Percentiles rank a stretch among this genome's conserved stretches.
These are phyloP conservation scores for Hylodesmum podocarpum DNA, from an alignment of 306 rosid genomes.

Conservation along the genomic window DNA sequence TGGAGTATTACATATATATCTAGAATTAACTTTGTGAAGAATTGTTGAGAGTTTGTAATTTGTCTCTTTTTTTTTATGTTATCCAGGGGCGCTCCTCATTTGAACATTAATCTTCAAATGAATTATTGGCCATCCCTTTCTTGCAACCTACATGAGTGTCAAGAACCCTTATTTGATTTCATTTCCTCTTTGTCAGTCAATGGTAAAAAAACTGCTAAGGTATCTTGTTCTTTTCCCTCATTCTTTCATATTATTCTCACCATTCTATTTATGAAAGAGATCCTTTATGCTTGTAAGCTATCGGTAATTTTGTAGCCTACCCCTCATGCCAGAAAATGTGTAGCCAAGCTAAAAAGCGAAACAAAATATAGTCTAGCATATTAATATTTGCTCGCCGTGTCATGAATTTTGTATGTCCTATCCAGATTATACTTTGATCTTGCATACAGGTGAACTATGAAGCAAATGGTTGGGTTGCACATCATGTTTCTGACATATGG, in stretches of 20 bases:
- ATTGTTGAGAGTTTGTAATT: constrained; percentile 30
- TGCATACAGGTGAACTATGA: constrained; percentile 81
- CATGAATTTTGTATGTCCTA: constrained; percentile 15
- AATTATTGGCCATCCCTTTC: constrained; percentile 97
- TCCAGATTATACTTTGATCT: constrained; percentile 15
- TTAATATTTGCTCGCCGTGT: not conserved
- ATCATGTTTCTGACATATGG: constrained; percentile 94
- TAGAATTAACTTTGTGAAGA: constrained; percentile 15
- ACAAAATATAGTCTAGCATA: not conserved
- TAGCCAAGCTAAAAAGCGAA: not conserved
- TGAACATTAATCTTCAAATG: constrained; percentile 92
- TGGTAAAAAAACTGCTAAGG: constrained; percentile 88
- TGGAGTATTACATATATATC: constrained; percentile 3
- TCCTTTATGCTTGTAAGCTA: constrained; percentile 11
- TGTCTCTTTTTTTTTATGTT: constrained; percentile 16
- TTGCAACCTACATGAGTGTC: constrained; percentile 90
- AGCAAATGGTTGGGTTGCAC: constrained; percentile 90
- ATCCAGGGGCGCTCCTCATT: constrained; percentile 91
- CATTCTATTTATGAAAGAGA: constrained; percentile 13
- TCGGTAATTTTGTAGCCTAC: not conserved
- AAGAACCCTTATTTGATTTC: constrained; percentile 81
- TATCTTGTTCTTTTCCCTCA: constrained; percentile 36
- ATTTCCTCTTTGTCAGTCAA: constrained; percentile 58
- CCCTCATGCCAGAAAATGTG: not conserved
- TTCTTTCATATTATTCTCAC: constrained; percentile 10